phyloP scores from a whole-genome alignment of 768 basidiomycete species.

The Kwoniella sp. region DNA sequence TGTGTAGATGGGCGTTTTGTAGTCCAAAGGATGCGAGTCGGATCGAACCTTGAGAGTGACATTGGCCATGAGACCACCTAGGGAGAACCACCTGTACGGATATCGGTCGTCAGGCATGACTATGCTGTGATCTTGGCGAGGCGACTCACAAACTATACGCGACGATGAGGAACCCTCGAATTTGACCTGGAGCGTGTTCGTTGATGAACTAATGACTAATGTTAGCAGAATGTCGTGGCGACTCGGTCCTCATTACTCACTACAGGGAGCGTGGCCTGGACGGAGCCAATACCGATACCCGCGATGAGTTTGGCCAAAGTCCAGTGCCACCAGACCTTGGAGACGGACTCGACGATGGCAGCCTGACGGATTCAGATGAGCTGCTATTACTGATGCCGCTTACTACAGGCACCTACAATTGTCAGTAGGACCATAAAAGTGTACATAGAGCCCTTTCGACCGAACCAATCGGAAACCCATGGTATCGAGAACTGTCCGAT shows the following conservation, averaged over 20 bases:
- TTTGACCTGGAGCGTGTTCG: conserved; percentile 38
- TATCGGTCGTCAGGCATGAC: too few relatives aligned
- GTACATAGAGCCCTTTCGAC: conserved; percentile 34
- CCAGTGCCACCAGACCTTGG: conserved; percentile 36
- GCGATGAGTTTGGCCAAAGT: conserved; percentile 35
- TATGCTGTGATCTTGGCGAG: too few relatives aligned
- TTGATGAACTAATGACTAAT: conserved; percentile 31
- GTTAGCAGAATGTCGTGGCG: background rate
- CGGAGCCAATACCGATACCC: conserved; percentile 36
- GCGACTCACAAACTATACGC: conserved; percentile 33
- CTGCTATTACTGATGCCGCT: too few relatives aligned
- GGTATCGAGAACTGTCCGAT: conserved; percentile 36
- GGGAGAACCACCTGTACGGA: conserved; percentile 35
- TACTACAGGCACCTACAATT: conserved; percentile 15
- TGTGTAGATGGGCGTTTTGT: conserved; percentile 34
- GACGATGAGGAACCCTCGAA: conserved; percentile 39
- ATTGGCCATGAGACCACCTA: conserved; percentile 30
- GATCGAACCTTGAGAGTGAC: conserved; percentile 22
- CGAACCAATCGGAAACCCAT: conserved; percentile 30
- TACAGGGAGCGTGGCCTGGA: conserved; percentile 36
- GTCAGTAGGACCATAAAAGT: conserved; percentile 22
- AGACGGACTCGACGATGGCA: conserved; percentile 35
- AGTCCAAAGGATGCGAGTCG: conserved; percentile 24
- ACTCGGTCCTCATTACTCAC: conserved; percentile 10
- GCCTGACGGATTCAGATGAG: conserved; percentile 16